phyloP scores from a whole-genome alignment of 768 basidiomycete genomes.

The Boletus eberwhitei region DNA sequence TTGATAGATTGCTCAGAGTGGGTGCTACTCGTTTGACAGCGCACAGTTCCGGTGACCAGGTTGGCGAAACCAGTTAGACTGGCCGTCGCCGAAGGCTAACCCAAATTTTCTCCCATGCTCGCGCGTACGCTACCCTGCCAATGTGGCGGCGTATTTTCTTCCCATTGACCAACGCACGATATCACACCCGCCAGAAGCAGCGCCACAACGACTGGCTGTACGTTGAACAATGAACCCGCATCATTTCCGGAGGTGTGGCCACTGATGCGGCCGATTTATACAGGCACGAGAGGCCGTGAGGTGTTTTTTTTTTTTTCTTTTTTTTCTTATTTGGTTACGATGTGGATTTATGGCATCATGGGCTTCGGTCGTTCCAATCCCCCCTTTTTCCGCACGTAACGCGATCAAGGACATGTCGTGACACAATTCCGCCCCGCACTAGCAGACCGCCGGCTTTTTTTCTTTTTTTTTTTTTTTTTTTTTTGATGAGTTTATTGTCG shows the following conservation, averaged over 20 bases:
- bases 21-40: background rate
- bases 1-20: background rate
- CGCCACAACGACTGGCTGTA: slow-evolving; percentile 17
- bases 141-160: slow-evolving; percentile 7
- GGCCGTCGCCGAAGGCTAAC: background rate
- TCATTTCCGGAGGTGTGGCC: background rate
- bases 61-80: slow-evolving; percentile 7
- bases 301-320: too few relatives aligned
- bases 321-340: too few relatives aligned
- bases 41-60: background rate
- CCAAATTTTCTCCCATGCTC: slow-evolving; percentile 4
- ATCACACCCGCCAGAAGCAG: background rate
- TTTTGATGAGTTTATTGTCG: background rate
- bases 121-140: slow-evolving; percentile 16
- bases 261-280: background rate
- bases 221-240: background rate
- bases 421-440: background rate
- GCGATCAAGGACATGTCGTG: background rate
- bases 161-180: slow-evolving; percentile 7
- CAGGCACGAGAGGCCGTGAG: background rate
- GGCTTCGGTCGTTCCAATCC: background rate
- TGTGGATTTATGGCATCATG: slow-evolving; percentile 9
- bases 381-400: slow-evolving; percentile 1
- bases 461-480: background rate
- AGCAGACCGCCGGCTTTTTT: background rate